Evolutionary conservation across 257 asterid genomes (phyloP).

Genomic region (Salvia rosmarinus): DNA sequence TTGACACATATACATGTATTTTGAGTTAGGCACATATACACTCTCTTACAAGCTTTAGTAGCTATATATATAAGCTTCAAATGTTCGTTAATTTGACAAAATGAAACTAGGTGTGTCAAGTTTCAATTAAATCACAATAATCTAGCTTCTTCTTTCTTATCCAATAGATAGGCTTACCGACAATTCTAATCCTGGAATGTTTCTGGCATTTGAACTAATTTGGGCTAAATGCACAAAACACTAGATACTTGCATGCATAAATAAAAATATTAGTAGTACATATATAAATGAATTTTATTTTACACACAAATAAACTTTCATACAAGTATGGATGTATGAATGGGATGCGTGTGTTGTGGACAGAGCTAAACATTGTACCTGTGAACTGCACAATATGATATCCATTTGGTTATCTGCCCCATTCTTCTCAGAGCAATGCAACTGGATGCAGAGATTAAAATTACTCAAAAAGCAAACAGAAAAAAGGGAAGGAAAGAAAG

Average conservation of each 20-base stretch:
- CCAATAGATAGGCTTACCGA: not conserved
- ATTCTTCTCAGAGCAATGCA: constrained; percentile 81
- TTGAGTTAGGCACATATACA: not conserved
- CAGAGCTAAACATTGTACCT: constrained; percentile 51
- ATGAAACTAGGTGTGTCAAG: not conserved
- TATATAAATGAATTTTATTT: constrained; percentile 21
- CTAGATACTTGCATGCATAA: not conserved
- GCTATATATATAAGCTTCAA: constrained; percentile 17
- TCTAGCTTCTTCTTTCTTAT: constrained; percentile 12
- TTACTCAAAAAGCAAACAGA: constrained; percentile 23
- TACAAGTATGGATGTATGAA: not conserved
- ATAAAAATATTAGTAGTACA: not conserved
- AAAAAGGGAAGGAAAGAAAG: not conserved
- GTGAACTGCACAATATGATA: constrained; percentile 83
- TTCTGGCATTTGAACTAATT: constrained; percentile 9
- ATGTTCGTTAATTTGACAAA: not conserved
- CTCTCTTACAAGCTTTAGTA: not conserved
- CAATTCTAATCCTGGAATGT: not conserved
- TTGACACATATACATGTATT: constrained; percentile 15
- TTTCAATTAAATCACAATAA: not conserved
- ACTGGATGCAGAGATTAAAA: constrained; percentile 51
- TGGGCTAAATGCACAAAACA: not conserved
- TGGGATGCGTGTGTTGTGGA: not conserved
- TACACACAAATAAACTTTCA: not conserved
- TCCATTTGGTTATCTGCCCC: constrained; percentile 78